Evolutionary conservation across 352 stramenopile genomes (phyloP), one percentile per base, ranked within the genome.

Genomic region (Phytopythium oedochilum): DNA sequence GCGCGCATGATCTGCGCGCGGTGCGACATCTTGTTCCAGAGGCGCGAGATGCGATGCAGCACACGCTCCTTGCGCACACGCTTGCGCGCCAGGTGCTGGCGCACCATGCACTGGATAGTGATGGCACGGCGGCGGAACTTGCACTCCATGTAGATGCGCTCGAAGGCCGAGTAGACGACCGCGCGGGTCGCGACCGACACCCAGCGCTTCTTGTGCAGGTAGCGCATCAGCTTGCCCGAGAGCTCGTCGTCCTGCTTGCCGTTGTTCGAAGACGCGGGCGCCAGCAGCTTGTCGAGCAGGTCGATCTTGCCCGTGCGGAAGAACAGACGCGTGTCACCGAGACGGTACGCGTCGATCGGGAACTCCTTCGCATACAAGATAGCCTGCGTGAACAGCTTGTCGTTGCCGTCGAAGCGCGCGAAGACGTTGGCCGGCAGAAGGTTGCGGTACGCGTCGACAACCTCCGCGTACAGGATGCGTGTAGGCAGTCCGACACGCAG

Each of bases 301-400:
- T 91, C 81, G 49, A 94, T 92, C 58, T 94, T 94, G 46, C 86
- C 86, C 18, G 86, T 89, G 8, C 79, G 78, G 66, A 96, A 96
- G 44, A 96, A 96, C 9, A 92, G 53, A 5, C 82, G 82, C 5
- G 79, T 88, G 42, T 90, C 78, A 60, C 86, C 86, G 26, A 96
- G 68, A 1, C 81, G 77, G 53, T 94, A 96, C 1, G 83, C 83
- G 1, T 70, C 73, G 1, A 80, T 80, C 1, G 84, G 83, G 50
- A 96, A 91, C 39, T 82, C 64, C 57, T 92, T 89, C 36, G 75
- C 81, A 51, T 71, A 85, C 28, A 94, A 59, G 59, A 96, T 89
- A 10, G 83, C 83, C 54, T 93, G 76, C 3, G 85, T 94, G 54
- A 96, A 94, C 23, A 94, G 63, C 61, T 89, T 88, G 54, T 94